Conservation (phyloP, 371 early-diverging fungal genomes). For the Zychaea mexicana region DNA sequence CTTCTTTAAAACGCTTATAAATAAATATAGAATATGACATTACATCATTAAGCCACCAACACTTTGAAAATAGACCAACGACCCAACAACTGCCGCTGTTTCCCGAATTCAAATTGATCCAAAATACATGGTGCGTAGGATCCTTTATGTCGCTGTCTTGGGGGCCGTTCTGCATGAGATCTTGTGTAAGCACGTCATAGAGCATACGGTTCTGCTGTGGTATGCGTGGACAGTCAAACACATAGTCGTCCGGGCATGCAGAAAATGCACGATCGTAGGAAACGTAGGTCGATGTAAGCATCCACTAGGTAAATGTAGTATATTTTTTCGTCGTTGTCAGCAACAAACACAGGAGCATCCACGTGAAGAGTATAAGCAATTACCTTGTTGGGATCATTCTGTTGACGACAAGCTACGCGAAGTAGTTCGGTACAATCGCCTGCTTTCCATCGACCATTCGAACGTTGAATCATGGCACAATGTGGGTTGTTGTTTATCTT, state of each 20-base stretch:
- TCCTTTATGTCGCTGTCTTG: neutral
- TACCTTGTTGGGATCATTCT: slow-evolving; percentile 23
- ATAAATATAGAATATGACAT: neutral
- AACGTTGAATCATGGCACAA: slow-evolving; percentile 29
- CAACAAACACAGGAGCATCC: too few relatives aligned
- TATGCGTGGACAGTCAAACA: slow-evolving; percentile 35
- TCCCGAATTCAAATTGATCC: slow-evolving; percentile 42
- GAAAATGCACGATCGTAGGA: slow-evolving; percentile 33
- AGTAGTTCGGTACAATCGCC: slow-evolving; percentile 27
- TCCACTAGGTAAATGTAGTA: slow-evolving; percentile 21
- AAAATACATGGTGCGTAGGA: slow-evolving; percentile 22
- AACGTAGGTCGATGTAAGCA: slow-evolving; percentile 22
- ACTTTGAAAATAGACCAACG: slow-evolving; percentile 29
- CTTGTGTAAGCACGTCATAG: slow-evolving; percentile 2
- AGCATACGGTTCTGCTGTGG: slow-evolving; percentile 29
- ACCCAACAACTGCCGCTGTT: slow-evolving; percentile 36
- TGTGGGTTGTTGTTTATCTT: slow-evolving; percentile 4
- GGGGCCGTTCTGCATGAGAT: neutral
- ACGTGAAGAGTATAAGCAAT: neutral
- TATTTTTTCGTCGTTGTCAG: too few relatives aligned
- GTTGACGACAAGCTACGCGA: slow-evolving; percentile 31
- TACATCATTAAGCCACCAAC: slow-evolving; percentile 44
- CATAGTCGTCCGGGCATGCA: slow-evolving; percentile 33
- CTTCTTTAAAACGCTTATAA: neutral
- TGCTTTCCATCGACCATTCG: slow-evolving; percentile 38